Base-by-base conservation (phyloP, 768 basidiomycete genomes). In the Hypholoma fasciculare region DNA sequence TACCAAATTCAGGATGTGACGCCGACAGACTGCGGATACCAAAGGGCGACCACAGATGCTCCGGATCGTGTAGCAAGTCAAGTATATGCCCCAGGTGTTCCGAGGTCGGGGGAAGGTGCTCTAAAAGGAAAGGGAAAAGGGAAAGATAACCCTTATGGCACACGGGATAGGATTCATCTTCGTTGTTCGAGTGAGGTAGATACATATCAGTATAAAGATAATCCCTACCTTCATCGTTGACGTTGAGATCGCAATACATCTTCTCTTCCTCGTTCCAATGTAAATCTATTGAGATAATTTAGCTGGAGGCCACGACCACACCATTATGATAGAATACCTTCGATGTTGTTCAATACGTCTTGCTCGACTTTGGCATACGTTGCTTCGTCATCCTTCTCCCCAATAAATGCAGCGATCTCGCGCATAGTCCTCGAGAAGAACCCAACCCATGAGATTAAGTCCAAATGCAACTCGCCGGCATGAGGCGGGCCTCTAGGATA, bases 401-500 rank as follows among this genome's bases (percentile, higher is more conserved):
- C 94, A 14, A 96, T 77, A 69, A 90, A 96, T 58, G 84, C 87
- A 0, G 96, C 89, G 57, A 98, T 90, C 48, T 90, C 90, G 52
- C 80, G 83, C 96, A 98, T 98, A 27, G 96, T 98, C 62, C 89
- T 80, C 36, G 92, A 85, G 73, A 98, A 98, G 78, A 94, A 97
- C 3, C 84, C 96, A 87, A 98, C 93, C 96, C 96, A 98, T 30
- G 90, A 89, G 61, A 95, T 92, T 57, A 98, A 74, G 72, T 98
- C 96, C 58, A 98, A 71, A 71, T 98, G 96, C 48, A 98, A 77
- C 74, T 98, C 96, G 49, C 96, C 96, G 1, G 87, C 81, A 67
- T 95, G 93, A 6, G 96, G 90, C 26, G 87, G 85, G 13, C 91
- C 94, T 54, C 96, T 83, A 11, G 96, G 96, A 71, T 96, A 98